Evolutionary conservation across 306 rosid genomes (phyloP), one percentile per base, ranked within the genome.

Genomic region (Castanea mollissima): DNA sequence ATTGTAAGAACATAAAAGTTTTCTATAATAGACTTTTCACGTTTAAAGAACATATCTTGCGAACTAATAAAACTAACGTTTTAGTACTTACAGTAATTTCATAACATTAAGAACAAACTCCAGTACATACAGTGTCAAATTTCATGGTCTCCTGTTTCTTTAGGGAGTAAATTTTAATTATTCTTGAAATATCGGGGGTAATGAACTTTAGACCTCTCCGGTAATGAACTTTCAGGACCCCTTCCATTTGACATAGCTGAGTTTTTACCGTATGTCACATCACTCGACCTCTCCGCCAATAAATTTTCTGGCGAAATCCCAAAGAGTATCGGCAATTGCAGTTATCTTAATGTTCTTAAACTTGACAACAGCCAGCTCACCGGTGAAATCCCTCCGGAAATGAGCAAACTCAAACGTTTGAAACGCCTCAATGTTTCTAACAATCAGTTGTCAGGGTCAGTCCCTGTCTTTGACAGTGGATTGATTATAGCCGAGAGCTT

Each of bases 221-320:
- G 57, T 75, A 93, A 93, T 73, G 72, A 83, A 74, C 80, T 93
- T 44, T 78, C 55, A 3, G 97, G 97, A 76, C 3, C 29, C 44
- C 86, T 93, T 81, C 96, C 98, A 0, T 35, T 0, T 0, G 73
- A 93, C 77, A 84, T 93, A 16, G 27, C 76, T 12, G 0, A 4
- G 1, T 51, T 90, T 59, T 5, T 88, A 35, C 0, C 0, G 0
- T 92, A 0, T 71, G 79, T 88, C 77, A 82, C 89, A 1, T 0
- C 62, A 35, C 96, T 94, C 44, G 98, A 94, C 80, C 94, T 94
- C 31, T 90, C 96, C 0, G 81, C 91, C 19, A 94, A 94, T 87
- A 79, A 79, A 55, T 88, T 88, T 55, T 84, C 94, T 3, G 97
- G 96, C 56, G 13, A 21, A 0, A 92, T 93, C 78, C 98, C 97